Base-by-base conservation (phyloP, 257 asterid species). In the Nyctanthes arbortristis region DNA sequence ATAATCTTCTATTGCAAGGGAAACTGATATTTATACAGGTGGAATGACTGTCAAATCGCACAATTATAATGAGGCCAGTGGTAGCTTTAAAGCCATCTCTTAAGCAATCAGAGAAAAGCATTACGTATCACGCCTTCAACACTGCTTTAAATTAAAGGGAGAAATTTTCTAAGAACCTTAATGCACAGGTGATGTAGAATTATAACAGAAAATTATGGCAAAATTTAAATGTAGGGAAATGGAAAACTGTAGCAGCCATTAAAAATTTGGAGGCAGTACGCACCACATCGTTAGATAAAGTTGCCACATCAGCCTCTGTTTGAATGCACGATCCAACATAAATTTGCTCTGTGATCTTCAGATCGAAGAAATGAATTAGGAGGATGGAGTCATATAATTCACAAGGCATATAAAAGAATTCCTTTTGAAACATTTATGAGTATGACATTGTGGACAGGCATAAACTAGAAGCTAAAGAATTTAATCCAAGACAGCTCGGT, bases 321-420 rank as follows among this genome's bases (percentile, higher is more conserved):
- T 89, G 97, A 64, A 94, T 88, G 65, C 99, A 94, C 27, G 99
- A 94, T 30, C 99, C 99, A 34, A 91, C 96, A 62, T 85, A 89
- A 66, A 91, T 89, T 81, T 94, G 99, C 80, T 94, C 99, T 7
- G 99, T 94, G 80, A 94, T 89, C 99, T 94, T 72, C 75, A 28
- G 70, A 61, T 16, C 79, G 71, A 63, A 61, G n/a, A 49, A 75
- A 65, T 25, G 57, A 57, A 67, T 57, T 66, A 77, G 60, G 13
- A 29, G 45, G 59, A 57, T 35, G 68, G 62, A 43, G 39, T 63
- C 69, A 28, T 52, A 45, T 30, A 29, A 45, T 73, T 54, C 61
- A 32, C 61, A 78, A 73, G 34, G 58, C 58, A 62, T 45, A 56
- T 36, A 61, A 52, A 66, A 52, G 11, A 34, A 40, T 25, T 33